Evolutionary conservation across 139 green algal genomes (phyloP).

Genomic region (Astrephomene gubernaculifera): DNA sequence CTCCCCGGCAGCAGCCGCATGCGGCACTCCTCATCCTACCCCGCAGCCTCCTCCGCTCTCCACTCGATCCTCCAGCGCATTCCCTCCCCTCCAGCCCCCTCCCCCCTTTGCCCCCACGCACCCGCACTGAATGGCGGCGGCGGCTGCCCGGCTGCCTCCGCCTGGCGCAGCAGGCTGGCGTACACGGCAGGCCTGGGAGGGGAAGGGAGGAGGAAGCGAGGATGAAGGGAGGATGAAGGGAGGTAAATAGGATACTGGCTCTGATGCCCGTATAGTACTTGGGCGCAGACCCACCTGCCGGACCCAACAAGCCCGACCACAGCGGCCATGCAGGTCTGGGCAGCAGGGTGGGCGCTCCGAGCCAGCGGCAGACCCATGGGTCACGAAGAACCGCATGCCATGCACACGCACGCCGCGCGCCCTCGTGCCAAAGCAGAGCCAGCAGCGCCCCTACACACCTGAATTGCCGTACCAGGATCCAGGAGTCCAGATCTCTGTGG

Average conservation of each 20-base stretch:
- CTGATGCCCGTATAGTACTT: too few species aligned
- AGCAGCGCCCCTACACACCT: neutral
- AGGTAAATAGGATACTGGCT: too few species aligned
- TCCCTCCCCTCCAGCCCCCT: neutral
- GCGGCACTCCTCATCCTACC: neutral
- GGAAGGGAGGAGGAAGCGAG: neutral
- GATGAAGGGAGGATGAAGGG: too few species aligned
- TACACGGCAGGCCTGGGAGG: constrained; percentile 76
- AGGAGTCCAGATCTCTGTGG: constrained; percentile 52
- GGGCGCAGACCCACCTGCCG: too few species aligned
- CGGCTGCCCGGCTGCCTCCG: constrained; percentile 38
- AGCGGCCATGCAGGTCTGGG: too few species aligned
- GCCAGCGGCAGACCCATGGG: too few species aligned
- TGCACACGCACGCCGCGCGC: too few species aligned
- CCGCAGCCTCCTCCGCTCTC: neutral
- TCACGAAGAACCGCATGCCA: too few species aligned
- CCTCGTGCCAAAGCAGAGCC: too few species aligned
- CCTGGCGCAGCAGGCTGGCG: constrained; percentile 46
- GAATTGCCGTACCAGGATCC: constrained; percentile 87
- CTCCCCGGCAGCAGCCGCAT: too few species aligned
- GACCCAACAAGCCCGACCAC: too few species aligned
- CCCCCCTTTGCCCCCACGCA: constrained; percentile 5
- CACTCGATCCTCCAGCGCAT: neutral
- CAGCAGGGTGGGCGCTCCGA: too few species aligned
- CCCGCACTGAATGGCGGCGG: constrained; percentile 48